Base-by-base conservation (phyloP, 306 rosid genomes). In the Rosa multiflora region DNA sequence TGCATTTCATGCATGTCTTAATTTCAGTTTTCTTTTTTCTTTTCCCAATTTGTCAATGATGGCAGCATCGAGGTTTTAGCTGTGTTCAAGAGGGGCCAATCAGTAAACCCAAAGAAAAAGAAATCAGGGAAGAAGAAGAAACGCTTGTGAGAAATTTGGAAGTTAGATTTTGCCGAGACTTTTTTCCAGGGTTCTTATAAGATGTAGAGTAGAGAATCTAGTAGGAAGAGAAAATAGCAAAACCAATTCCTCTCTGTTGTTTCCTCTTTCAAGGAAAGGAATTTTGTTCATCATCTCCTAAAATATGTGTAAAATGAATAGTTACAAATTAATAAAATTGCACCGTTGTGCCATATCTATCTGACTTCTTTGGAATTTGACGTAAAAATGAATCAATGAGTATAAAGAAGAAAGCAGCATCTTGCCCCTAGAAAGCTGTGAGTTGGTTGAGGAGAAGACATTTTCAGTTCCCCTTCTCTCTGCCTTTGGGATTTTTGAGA, bases 31-130 rank as follows among this genome's bases (percentile, higher is more conserved):
- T 8, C 6, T 49, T 37, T 69, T 48, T 51, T 2, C 8, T 32
- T 58, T 14, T 39, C 3, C 4, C 14, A 32, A 35, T 43, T 18
- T 70, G 26, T 75, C 73, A 20, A 26, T 80, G 85, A 62, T 67
- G 90, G 90, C 90, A 91, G 97, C 83, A 85, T 89, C 53, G 97
- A 92, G 90, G 88, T 90, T 84, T 90, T 94, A 79, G 97, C 94
- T 29, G 89, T 89, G 80, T 89, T 92, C 89, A 88, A 89, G 88
- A 88, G 97, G 80, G 90, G 80, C 43, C 70, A 84, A 66, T 70
- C 75, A 74, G 83, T 35, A 49, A 69, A 86, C 66, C 78, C 81
- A 64, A 89, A 78, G 78, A 88, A 88, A 85, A 92, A 84, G 89
- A 92, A 92, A 85, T 46, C 83, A 21, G 91, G 87, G 59, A 88